phyloP scores from a whole-genome alignment of 495 filamentous ascomycete species.

The Niebla homalea region DNA sequence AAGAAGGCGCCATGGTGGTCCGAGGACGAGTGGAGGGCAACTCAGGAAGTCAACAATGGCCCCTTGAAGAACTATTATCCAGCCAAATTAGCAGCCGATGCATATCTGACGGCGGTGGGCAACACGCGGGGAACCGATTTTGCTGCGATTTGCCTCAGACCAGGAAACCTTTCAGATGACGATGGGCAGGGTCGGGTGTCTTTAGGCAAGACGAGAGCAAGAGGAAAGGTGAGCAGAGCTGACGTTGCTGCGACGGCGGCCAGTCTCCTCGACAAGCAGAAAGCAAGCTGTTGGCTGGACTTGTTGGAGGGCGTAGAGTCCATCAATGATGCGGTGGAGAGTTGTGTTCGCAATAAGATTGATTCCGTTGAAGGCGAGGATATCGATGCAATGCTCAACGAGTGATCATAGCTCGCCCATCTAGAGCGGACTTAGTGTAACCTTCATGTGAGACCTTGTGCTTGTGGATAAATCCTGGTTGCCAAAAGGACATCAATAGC shows the following conservation, averaged over 20 bases:
- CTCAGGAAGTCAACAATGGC: conserved; percentile 37
- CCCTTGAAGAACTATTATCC: conserved; percentile 51
- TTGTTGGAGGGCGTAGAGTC: conserved; percentile 44
- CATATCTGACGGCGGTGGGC: conserved; percentile 48
- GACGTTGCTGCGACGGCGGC: conserved; percentile 60
- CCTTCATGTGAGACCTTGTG: too few relatives aligned
- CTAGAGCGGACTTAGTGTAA: too few relatives aligned
- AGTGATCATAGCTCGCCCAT: conserved; percentile 15
- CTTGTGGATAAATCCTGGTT: not conserved
- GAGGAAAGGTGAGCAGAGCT: conserved; percentile 45
- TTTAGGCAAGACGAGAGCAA: conserved; percentile 47
- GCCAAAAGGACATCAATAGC: not conserved
- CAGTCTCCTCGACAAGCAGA: conserved; percentile 45
- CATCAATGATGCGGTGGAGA: conserved; percentile 49
- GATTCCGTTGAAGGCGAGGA: conserved; percentile 57
- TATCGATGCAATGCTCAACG: conserved; percentile 34
- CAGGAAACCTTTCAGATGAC: conserved; percentile 48
- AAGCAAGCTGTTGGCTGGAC: conserved; percentile 37
- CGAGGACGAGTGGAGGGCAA: conserved; percentile 41
- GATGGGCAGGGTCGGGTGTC: conserved; percentile 45
- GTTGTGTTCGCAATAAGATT: conserved; percentile 46
- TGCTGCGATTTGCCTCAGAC: conserved; percentile 55
- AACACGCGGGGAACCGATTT: conserved; percentile 33
- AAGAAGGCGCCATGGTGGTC: conserved; percentile 52
- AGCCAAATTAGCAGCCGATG: conserved; percentile 66